These are phyloP conservation scores for Neurospora terricola DNA, from an alignment of 495 filamentous ascomycete species.

Conservation along the genomic window DNA sequence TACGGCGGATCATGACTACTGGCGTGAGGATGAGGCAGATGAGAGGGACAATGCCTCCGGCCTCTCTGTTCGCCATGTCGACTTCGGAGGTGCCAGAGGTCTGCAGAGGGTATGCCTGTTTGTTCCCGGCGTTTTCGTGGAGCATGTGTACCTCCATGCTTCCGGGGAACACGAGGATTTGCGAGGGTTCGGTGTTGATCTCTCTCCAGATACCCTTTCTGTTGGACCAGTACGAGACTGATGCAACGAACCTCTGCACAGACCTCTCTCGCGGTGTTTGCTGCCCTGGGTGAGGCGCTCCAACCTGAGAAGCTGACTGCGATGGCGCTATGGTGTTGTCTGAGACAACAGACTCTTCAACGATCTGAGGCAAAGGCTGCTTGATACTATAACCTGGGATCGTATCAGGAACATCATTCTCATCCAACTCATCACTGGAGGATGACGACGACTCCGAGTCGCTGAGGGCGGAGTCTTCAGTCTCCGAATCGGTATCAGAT, in stretches of 20 bases:
- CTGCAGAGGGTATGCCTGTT: conserved; percentile 31
- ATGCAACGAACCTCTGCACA: conserved; percentile 54
- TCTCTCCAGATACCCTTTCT: conserved; percentile 70
- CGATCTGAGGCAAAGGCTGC: conserved; percentile 9
- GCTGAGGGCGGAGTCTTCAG: conserved; percentile 38
- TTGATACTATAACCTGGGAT: conserved; percentile 40
- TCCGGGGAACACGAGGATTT: conserved; percentile 71
- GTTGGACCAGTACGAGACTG: conserved; percentile 77
- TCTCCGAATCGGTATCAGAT: conserved; percentile 53
- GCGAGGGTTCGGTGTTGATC: conserved; percentile 55
- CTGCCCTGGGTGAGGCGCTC: conserved; percentile 37
- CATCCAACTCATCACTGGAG: conserved; percentile 42
- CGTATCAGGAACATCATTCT: conserved; percentile 39
- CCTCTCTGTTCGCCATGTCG: conserved; percentile 27
- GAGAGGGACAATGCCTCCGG: conserved; percentile 42
- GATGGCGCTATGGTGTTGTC: conserved; percentile 56
- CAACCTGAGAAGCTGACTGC: conserved; percentile 64
- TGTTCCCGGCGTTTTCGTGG: conserved; percentile 32
- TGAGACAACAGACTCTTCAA: conserved; percentile 23
- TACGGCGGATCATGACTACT: conserved; percentile 73
- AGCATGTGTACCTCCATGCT: conserved; percentile 76
- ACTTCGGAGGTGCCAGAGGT: conserved; percentile 28
- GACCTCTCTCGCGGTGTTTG: conserved; percentile 40
- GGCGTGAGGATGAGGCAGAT: conserved; percentile 80
- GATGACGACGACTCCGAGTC: conserved; percentile 35